phyloP scores from a whole-genome alignment of 371 early-diverging fungal genomes.

The Dinochytrium kinnereticum region DNA sequence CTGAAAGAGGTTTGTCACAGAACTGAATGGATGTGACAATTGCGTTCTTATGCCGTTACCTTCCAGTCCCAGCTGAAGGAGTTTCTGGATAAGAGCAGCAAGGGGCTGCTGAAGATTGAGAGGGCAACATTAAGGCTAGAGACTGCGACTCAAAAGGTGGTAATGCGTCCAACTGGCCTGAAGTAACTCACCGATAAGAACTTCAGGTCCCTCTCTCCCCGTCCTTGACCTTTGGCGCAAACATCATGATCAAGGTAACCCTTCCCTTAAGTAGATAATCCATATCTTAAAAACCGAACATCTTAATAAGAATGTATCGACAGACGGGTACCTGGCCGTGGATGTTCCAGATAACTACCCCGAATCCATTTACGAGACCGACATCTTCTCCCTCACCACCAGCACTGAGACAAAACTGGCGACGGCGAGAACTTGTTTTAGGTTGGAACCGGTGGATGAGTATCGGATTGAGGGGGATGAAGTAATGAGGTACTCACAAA shows the following conservation, averaged over 20 bases:
- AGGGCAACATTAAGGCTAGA: constrained; percentile 11
- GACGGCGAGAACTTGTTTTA: constrained; percentile 26
- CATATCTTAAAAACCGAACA: too few species aligned
- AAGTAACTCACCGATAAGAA: not conserved
- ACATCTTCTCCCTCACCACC: constrained; percentile 32
- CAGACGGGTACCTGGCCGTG: constrained; percentile 28
- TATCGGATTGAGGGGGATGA: constrained; percentile 17
- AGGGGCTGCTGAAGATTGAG: constrained; percentile 29
- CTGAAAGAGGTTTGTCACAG: constrained; percentile 23
- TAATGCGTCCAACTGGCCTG: not conserved
- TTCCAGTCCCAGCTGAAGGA: constrained; percentile 28
- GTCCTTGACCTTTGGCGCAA: constrained; percentile 19
- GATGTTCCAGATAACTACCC: constrained; percentile 37
- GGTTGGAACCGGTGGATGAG: constrained; percentile 29
- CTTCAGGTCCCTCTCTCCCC: constrained; percentile 7
- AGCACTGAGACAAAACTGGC: constrained; percentile 19
- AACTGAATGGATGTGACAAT: not conserved
- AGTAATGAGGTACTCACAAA: constrained; percentile 33
- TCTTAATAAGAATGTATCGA: constrained; percentile 28
- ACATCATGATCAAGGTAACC: constrained; percentile 31
- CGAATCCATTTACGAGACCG: constrained; percentile 24
- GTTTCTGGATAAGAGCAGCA: constrained; percentile 27
- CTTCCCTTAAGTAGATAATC: not conserved
- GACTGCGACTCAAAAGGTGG: constrained; percentile 23
- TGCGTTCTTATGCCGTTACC: not conserved